Base-by-base conservation (phyloP, 306 rosid genomes). In the Cucumis hystrix region DNA sequence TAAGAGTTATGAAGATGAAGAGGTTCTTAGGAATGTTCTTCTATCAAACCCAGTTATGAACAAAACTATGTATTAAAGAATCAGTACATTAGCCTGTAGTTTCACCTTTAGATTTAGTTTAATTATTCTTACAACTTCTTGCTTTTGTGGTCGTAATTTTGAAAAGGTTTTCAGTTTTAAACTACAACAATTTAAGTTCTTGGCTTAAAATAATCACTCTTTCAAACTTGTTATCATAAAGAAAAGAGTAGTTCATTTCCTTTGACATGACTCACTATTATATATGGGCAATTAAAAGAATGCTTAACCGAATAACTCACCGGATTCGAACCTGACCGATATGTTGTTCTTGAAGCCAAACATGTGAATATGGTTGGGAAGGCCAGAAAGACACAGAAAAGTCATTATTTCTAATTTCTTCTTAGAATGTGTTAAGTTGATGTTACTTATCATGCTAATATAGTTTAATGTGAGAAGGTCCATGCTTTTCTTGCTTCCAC, bases 401-500 rank as follows among this genome's bases (percentile, higher is more conserved):
- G 51, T 71, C 76, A 25, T 71, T 49, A 67, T 84, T 65, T 84
- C 83, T 79, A 79, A 80, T 78, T 68, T 40, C 72, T 55, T 60
- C 80, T 54, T 75, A 80, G 51, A 67, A 81, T 70, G 52, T 52
- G 82, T 84, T 80, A 60, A 65, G 76, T 82, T 78, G 80, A 74
- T 76, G 75, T 43, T 82, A 77, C 74, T 74, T 62, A 81, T 87
- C 95, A 85, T 87, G 87, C 88, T 88, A 81, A 88, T 82, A 75
- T 80, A 82, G 90, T 86, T 91, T 83, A 84, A 85, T 83, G 82
- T 79, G 79, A 84, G 84, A 82, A 82, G 69, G 64, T 55, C 51
- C 96, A 90, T 83, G 86, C 96, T 84, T 92, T 87, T 84, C 86
- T 78, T 89, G 97, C 95, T 82, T 94, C 82, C 84, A 83, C 79